Evolutionary conservation across 306 rosid genomes (phyloP).

Genomic region (Quercus mongolica): DNA sequence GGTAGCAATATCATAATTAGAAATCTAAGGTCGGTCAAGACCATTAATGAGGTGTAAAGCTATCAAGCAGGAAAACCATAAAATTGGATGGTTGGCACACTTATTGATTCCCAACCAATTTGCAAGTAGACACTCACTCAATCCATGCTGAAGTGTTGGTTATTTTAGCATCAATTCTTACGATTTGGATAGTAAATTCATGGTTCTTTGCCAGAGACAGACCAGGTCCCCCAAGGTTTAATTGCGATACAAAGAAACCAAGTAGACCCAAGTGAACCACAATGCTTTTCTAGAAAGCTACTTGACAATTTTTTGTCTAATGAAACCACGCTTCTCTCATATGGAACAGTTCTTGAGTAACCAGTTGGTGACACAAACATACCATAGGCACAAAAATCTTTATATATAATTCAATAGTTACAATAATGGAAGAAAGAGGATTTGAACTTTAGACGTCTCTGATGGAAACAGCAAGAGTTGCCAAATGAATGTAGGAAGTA

Average conservation of each 20-base stretch:
- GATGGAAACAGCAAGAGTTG: accelerated
- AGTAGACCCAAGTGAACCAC: not conserved
- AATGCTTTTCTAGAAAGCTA: not conserved
- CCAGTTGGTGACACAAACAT: not conserved
- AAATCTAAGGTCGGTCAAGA: not conserved
- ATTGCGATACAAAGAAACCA: not conserved
- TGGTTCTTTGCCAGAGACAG: not conserved
- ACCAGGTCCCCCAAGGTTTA: not conserved
- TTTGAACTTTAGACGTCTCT: too few species aligned
- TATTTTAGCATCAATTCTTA: too few species aligned
- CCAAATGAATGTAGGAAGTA: too few species aligned
- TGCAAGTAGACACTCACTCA: not conserved
- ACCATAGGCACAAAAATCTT: too few species aligned
- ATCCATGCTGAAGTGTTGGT: too few species aligned
- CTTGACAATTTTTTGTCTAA: not conserved
- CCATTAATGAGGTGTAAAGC: not conserved
- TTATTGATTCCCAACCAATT: not conserved
- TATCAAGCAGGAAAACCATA: not conserved
- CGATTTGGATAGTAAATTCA: too few species aligned
- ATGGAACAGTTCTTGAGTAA: too few species aligned
- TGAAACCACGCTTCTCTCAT: not conserved
- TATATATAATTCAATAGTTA: too few species aligned
- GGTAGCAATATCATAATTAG: not conserved
- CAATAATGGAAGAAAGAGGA: too few species aligned
- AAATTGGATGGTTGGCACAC: not conserved